These are phyloP conservation scores for Mucor racemosus DNA, from an alignment of 371 early-diverging fungal genomes.

Conservation along the genomic window DNA sequence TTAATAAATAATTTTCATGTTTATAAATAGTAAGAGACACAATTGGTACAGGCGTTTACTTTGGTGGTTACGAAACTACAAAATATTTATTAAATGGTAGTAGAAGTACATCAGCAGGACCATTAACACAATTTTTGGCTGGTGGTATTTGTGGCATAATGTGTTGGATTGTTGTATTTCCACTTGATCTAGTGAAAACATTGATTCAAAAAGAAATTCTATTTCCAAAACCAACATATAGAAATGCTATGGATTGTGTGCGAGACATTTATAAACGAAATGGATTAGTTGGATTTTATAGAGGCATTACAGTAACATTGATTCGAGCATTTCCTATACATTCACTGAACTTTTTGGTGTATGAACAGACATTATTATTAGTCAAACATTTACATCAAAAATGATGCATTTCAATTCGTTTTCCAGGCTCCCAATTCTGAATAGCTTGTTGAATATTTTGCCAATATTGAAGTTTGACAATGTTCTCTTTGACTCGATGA, in stretches of 20 bases:
- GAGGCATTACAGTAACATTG: slow-evolving; percentile 76
- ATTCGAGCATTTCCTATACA: slow-evolving; percentile 84
- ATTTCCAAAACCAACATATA: slow-evolving; percentile 50
- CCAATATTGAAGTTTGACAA: not conserved
- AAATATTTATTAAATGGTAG: slow-evolving; percentile 63
- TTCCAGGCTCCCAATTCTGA: not conserved
- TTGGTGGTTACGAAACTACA: slow-evolving; percentile 77
- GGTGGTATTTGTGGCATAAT: slow-evolving; percentile 83
- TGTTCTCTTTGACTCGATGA: not conserved
- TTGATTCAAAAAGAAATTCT: slow-evolving; percentile 77
- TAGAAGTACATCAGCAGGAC: slow-evolving; percentile 54
- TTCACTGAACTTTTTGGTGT: slow-evolving; percentile 75
- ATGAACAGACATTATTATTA: slow-evolving; percentile 55
- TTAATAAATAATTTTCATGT: not conserved
- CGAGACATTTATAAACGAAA: slow-evolving; percentile 55
- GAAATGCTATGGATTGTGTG: slow-evolving; percentile 57
- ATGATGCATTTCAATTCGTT: not conserved
- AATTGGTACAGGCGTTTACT: slow-evolving; percentile 81
- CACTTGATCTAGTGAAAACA: slow-evolving; percentile 80
- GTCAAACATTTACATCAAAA: slow-evolving; percentile 6
- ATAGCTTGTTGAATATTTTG: slow-evolving; percentile 1
- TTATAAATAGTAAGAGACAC: slow-evolving; percentile 58
- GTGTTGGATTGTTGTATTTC: slow-evolving; percentile 84
- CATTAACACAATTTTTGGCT: slow-evolving; percentile 73
- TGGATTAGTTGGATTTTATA: slow-evolving; percentile 71